A percentile compares a stretch with the other conserved stretches of the same genome.
phyloP scores from a whole-genome alignment of 345 rosid genomes.

The Eucalyptus curtisii region DNA sequence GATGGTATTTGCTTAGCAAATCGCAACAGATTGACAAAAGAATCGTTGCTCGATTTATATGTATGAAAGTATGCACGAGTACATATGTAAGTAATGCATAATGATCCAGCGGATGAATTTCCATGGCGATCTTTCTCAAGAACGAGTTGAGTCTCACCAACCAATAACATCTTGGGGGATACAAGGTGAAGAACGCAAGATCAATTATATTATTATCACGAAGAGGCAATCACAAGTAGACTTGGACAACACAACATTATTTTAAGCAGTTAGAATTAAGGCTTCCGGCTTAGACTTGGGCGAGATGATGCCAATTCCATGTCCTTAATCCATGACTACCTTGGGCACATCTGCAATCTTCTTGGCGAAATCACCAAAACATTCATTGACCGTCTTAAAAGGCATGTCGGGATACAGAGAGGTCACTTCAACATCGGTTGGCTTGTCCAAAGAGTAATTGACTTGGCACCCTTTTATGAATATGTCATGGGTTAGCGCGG shows the following conservation, averaged over 20 bases:
- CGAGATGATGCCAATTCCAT: background rate
- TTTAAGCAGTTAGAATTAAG: background rate
- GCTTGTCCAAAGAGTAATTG: constrained; percentile 24
- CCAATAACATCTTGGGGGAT: background rate
- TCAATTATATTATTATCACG: background rate
- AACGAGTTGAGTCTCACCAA: background rate
- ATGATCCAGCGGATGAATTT: background rate
- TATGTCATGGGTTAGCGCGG: constrained; percentile 58
- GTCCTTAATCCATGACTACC: background rate
- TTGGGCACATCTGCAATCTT: background rate
- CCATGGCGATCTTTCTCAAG: background rate
- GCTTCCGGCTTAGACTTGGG: background rate
- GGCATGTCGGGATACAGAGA: constrained; percentile 25
- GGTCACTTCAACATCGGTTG: constrained; percentile 18
- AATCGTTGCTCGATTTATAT: background rate
- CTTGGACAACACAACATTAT: background rate
- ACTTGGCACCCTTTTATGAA: constrained; percentile 63
- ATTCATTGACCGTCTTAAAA: constrained; percentile 32
- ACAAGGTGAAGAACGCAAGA: background rate
- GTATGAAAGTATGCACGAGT: background rate
- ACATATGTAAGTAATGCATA: background rate
- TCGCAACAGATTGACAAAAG: background rate
- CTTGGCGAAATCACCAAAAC: constrained; percentile 26
- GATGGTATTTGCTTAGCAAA: background rate
- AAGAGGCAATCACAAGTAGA: background rate